Evolutionary conservation across 106 monocot species (phyloP), one percentile per base, ranked within the genome.

Genomic region (Triglochin maritima): DNA sequence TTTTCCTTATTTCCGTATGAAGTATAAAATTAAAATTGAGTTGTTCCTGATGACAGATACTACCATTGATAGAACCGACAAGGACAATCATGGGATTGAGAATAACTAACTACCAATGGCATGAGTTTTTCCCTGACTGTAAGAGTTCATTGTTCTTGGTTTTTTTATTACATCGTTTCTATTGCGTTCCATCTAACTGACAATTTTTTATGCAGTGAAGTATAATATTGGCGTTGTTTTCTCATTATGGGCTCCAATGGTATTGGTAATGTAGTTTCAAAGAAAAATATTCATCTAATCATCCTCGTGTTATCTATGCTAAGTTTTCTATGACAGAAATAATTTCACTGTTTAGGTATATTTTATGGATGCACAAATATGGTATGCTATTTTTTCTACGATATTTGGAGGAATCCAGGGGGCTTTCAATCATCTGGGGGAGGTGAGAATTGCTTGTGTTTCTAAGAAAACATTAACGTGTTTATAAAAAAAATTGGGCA

Each of bases 311-410:
- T 50, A 14, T 41, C 65, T 46, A 52, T 53, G 43, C 43, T 50
- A 45, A 44, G 7, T 56, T 68, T 4, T 46, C 44, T 8, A 50
- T 55, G 12, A 44, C 9, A n/a, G 9, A n/a, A 12, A 50, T 68
- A 14, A 72, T 52, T 2, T 69, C 2, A 16, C 57, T 9, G 14
- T 44, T 55, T 66, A 95, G 95, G 95, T 96, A 49, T 96, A 96
- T 78, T 96, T 96, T 72, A 96, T 96, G 96, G 96, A 96, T 68
- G 64, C 80, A 50, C 96, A 91, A 72, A 96, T 96, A 82, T 96
- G 96, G 96, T 96, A 96, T 82, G 85, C 96, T 41, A 96, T 96
- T 73, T 96, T 88, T 70, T 87, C 86, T 9, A 96, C 96, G 45
- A 68, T 96, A 71, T 84, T 82, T 78, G 96, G 96, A 43, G 91